Evolutionary conservation across 148 eudicot genomes (phyloP).

Genomic region (Talinum fruticosum): DNA sequence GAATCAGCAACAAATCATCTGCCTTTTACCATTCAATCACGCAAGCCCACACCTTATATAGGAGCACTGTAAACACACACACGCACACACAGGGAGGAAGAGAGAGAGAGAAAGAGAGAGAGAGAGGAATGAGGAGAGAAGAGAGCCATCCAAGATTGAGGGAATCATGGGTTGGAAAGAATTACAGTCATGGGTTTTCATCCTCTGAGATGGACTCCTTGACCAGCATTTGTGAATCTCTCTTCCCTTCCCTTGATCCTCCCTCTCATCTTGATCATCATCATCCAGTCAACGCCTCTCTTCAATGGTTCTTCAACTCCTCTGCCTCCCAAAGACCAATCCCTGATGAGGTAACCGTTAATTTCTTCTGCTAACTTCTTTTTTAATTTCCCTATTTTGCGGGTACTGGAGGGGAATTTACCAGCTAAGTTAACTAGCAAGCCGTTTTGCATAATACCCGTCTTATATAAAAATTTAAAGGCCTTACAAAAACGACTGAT

Average conservation of each 20-base stretch:
- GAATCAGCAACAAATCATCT: background rate
- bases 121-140: slow-evolving; percentile 10
- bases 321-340: slow-evolving; percentile 53
- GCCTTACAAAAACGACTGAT: too few relatives aligned
- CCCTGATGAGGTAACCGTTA: slow-evolving; percentile 51
- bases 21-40: background rate
- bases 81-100: background rate
- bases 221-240: slow-evolving; percentile 47
- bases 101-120: slow-evolving; percentile 15
- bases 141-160: slow-evolving; percentile 52
- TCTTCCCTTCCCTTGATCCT: slow-evolving; percentile 49
- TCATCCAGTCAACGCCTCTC: slow-evolving; percentile 15
- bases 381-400: background rate
- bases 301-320: slow-evolving; percentile 41
- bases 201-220: slow-evolving; percentile 45
- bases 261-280: slow-evolving; percentile 9
- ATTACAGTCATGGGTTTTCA: slow-evolving; percentile 41
- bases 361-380: background rate
- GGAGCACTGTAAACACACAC: background rate
- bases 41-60: too few relatives aligned
- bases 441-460: too few relatives aligned
- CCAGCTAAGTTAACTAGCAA: too few relatives aligned
- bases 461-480: too few relatives aligned
- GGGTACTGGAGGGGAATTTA: background rate
- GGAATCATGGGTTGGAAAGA: slow-evolving; percentile 47